These are phyloP conservation scores for Bretziella fagacearum DNA, from an alignment of 2,329 filamentous ascomycete species.

Conservation along the genomic window DNA sequence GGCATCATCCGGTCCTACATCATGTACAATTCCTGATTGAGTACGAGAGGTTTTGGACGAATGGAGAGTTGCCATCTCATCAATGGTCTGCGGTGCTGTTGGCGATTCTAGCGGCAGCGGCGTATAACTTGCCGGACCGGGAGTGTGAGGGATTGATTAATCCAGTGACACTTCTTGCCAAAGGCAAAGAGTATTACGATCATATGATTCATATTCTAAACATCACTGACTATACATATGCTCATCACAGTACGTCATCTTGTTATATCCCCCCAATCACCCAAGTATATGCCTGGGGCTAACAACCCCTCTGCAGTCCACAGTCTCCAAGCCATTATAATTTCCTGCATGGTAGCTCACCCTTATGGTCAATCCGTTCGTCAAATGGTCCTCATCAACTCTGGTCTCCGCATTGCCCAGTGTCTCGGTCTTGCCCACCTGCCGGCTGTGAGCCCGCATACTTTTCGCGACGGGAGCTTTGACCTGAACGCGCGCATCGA, in stretches of 20 bases:
- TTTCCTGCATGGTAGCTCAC: conserved; percentile 14
- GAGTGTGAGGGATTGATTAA: conserved; percentile 3
- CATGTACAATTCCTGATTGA: conserved; percentile 7
- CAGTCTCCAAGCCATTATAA: conserved; percentile 12
- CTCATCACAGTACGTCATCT: conserved; percentile 7
- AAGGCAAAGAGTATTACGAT: conserved; percentile 6
- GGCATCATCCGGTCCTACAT: conserved; percentile 13
- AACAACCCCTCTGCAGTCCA: neutral
- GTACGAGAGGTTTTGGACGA: conserved; percentile 6
- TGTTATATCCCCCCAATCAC: neutral
- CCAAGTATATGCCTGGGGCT: neutral
- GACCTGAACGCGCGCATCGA: conserved; percentile 1
- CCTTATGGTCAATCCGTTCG: conserved; percentile 11
- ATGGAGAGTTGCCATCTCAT: neutral
- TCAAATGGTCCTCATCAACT: conserved; percentile 13
- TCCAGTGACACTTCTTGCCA: neutral
- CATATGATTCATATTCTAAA: conserved; percentile 6
- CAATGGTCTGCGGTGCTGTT: conserved; percentile 12
- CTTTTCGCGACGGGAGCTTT: neutral
- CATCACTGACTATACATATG: conserved; percentile 5
- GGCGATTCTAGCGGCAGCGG: conserved; percentile 7
- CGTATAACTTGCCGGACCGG: conserved; percentile 10
- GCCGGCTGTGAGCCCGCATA: neutral
- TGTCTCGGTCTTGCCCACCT: conserved; percentile 9
- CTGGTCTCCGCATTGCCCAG: conserved; percentile 11